Base-by-base conservation (phyloP, 2,329 filamentous ascomycete genomes). In the Fusarium liriodendri region DNA sequence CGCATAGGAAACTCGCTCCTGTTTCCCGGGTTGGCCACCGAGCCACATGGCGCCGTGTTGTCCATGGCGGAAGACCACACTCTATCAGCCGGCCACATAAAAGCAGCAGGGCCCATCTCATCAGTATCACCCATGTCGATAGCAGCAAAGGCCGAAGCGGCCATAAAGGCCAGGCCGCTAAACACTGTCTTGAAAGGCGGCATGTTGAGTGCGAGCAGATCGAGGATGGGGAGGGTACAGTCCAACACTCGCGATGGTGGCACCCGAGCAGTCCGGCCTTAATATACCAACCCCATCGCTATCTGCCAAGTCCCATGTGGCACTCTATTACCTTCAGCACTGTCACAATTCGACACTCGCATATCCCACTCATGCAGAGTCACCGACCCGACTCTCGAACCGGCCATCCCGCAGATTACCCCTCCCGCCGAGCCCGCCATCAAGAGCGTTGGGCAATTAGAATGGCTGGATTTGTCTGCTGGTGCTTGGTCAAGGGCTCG, bases 21-120 rank as follows among this genome's bases (percentile, higher is more conserved):
- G 71, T 89, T 89, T 4, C 79, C 80, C 2, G 85, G 82, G 1
- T 83, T 83, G 22, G 84, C 82, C 25, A 82, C 80, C 25, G 88
- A 89, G 62, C 89, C 89, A 75, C 90, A 92, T 0, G 89, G 89
- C 5, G 86, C 83, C 4, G 81, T 87, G 77, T 91, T 91, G 77
- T 91, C 89, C 42, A 85, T 81, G 16, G 83, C 82, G 32, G 85
- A 86, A 62, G 83, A 83, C 89, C 89, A 92, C 55, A 83, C 81
- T 62, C 89, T 84, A 79, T 91, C 89, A n/a, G 83, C 79, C 8
- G 89, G 89, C 89, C 89, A 92, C 80, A 91, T 82, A 76, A 91
- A 90, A 11, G 87, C 88, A 20, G 88, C 88, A 6, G 89, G 88
- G 20, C 89, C 89, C 81, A 84, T 84, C 60, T 80, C 78, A 9